phyloP scores from a whole-genome alignment of 1,284 basidiomycete genomes.

The Calocybe gambosa region DNA sequence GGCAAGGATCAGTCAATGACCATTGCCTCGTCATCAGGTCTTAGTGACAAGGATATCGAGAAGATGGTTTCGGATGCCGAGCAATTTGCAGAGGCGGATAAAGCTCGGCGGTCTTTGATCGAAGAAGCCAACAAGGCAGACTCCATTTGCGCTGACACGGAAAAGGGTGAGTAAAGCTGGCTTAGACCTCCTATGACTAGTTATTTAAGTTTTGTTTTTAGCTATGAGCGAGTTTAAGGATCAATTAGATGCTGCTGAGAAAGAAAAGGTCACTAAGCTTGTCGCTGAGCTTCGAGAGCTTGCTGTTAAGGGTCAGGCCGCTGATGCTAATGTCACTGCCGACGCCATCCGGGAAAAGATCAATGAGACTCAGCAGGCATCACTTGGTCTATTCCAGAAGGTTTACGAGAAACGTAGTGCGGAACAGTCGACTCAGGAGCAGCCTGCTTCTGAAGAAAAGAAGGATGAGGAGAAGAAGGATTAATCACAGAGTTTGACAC shows the following conservation, averaged over 20 bases:
- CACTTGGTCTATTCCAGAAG: constrained; percentile 97
- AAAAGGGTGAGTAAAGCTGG: constrained; percentile 69
- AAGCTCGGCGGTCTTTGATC: constrained; percentile 82
- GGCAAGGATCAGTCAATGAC: constrained; percentile 97
- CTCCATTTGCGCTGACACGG: constrained; percentile 90
- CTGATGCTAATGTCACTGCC: constrained; percentile 76
- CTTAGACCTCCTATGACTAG: background rate
- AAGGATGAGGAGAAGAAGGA: constrained; percentile 18
- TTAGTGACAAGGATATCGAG: constrained; percentile 96
- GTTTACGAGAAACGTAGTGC: constrained; percentile 25
- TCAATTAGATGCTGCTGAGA: constrained; percentile 88
- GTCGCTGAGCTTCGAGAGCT: constrained; percentile 87
- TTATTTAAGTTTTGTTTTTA: constrained; percentile 21
- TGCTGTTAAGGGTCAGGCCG: constrained; percentile 85
- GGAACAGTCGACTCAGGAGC: constrained; percentile 10
- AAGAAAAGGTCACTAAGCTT: constrained; percentile 88
- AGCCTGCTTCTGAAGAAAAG: constrained; percentile 13
- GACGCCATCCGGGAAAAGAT: constrained; percentile 92
- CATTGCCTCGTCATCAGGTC: constrained; percentile 94
- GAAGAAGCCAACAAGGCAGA: constrained; percentile 98
- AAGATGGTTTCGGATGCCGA: constrained; percentile 96
- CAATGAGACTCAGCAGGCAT: constrained; percentile 93
- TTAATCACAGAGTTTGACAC: constrained; percentile 1
- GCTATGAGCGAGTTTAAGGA: constrained; percentile 98
- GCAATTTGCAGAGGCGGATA: constrained; percentile 88